Evolutionary conservation across 2,329 filamentous ascomycete genomes (phyloP), one percentile per base, ranked within the genome.

Genomic region (Trichoderma semiorbis): DNA sequence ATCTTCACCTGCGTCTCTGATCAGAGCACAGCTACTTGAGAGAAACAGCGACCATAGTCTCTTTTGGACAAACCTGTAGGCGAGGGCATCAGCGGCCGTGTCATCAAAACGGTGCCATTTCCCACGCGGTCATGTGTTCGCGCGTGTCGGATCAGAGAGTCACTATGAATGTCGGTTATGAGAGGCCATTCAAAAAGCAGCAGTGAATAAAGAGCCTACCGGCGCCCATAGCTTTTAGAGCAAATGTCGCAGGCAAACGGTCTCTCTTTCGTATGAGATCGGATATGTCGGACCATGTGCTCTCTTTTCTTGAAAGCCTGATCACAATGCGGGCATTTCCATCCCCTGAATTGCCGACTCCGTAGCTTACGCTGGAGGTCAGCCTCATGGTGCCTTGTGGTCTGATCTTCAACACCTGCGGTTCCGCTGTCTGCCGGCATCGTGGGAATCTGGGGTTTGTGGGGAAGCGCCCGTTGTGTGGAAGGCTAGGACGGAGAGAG

Each of bases 241-340:
- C 74, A 75, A 36, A 39, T 34, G 30, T 55, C 21, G 24, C 74
- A 75, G 4, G 16, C 18, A 67, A 72, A 74, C 1, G 73, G 73
- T 26, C 58, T 72, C 28, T 75, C 74, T 21, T 74, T 75, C 7
- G 74, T 73, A 64, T 74, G 72, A 7, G 72, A 72, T 10, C 72
- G 67, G 39, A 71, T 63, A 55, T 74, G 73, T 12, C 73, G 63
- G 10, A 36, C 63, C 30, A 74, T 53, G 39, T 74, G 73, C 60
- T 74, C 73, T 43, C 50, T 63, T 26, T 73, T 74, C 26, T 55
- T 69, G 55, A 74, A 74, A 28, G 39, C 32, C 30, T 21, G 36
- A 7, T 30, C 61, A 50, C 69, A 71, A 24, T 65, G 53, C 3
- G 60, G 3, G 43, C 69, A 71, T 39, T 64, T 53, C 30, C 57